phyloP scores from a whole-genome alignment of 306 rosid species.

The Quillaja saponaria region DNA sequence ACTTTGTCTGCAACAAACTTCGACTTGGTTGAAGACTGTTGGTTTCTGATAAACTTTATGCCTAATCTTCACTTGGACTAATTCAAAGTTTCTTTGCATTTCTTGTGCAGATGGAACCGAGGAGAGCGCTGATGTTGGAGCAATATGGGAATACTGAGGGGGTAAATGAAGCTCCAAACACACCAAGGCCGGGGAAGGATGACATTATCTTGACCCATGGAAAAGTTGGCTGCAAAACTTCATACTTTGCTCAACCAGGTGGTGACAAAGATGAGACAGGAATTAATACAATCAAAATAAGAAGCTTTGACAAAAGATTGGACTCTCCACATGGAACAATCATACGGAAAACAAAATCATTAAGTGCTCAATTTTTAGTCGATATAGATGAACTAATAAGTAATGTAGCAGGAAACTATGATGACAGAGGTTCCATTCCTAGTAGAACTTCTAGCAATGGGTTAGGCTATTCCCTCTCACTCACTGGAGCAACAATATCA shows the following conservation, averaged over 20 bases:
- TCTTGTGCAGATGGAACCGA: neutral
- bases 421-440: too few species aligned
- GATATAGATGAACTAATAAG: conserved; percentile 1
- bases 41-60: neutral
- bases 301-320: neutral
- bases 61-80: neutral
- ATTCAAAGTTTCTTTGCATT: too few species aligned
- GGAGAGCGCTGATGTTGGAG: neutral
- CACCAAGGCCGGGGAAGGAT: neutral
- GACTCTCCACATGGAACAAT: neutral
- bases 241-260: too few species aligned
- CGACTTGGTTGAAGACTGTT: neutral
- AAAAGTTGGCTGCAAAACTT: neutral
- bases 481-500: too few species aligned
- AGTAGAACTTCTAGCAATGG: too few species aligned
- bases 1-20: too few species aligned
- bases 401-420: neutral
- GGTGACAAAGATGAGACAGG: neutral
- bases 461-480: neutral
- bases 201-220: neutral
- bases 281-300: too few species aligned
- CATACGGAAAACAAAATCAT: neutral
- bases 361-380: neutral
- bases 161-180: neutral
- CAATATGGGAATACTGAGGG: neutral